Evolutionary conservation across 140 eudicot species (phyloP).

Genomic region (Cichorium intybus): DNA sequence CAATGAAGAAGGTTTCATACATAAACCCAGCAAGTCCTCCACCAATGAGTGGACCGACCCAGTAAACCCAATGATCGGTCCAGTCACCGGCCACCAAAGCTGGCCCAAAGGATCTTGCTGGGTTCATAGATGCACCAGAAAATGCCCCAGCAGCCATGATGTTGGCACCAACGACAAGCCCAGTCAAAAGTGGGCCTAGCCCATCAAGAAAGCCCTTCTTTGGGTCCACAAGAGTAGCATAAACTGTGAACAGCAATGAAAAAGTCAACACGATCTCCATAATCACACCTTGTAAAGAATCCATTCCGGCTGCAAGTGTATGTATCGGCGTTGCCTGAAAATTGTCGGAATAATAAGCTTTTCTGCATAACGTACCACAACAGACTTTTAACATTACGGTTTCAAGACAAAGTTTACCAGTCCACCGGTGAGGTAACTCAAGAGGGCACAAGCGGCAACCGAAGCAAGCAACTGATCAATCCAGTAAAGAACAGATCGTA

Average conservation of each 20-base stretch:
- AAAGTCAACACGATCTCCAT: conserved; percentile 91
- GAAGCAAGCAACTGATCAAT: conserved; percentile 86
- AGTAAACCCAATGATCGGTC: conserved; percentile 89
- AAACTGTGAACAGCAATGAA: conserved; percentile 70
- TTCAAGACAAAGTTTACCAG: conserved; percentile 40
- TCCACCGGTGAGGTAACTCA: conserved; percentile 77
- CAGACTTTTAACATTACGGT: too few species aligned
- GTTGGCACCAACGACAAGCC: conserved; percentile 89
- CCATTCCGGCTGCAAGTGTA: conserved; percentile 65
- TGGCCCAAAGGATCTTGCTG: conserved; percentile 94
- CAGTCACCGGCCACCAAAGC: conserved; percentile 76
- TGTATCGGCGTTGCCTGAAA: conserved; percentile 73
- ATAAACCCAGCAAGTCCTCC: conserved; percentile 80
- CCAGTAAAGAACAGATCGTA: conserved; percentile 73
- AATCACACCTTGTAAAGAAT: conserved; percentile 65
- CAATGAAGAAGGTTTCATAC: conserved; percentile 66
- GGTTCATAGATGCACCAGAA: conserved; percentile 95
- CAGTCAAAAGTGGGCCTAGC: conserved; percentile 71
- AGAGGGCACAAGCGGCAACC: conserved; percentile 77
- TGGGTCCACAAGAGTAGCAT: conserved; percentile 91
- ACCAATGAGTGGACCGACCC: conserved; percentile 92
- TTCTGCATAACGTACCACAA: background rate
- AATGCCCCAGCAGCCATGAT: conserved; percentile 84
- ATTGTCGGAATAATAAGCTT: background rate
- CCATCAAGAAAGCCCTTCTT: conserved; percentile 67